phyloP scores from a whole-genome alignment of 2,329 filamentous ascomycete genomes.

The Thelonectria discophora region DNA sequence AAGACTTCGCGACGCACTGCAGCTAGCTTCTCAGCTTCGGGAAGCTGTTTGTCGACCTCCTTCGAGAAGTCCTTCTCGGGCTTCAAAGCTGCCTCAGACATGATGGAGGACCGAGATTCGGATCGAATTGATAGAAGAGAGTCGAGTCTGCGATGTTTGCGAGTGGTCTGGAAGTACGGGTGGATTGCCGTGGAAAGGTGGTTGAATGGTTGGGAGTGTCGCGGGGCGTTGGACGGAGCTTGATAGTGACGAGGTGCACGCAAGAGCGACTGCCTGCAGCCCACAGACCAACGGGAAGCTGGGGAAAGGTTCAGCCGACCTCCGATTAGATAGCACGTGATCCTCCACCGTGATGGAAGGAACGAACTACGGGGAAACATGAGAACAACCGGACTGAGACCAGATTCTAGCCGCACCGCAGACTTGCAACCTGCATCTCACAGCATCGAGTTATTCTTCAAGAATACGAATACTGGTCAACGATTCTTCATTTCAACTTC shows the following conservation, averaged over 20 bases:
- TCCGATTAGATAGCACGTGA: too few relatives aligned
- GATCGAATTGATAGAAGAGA: constrained; percentile 2
- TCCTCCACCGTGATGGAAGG: too few relatives aligned
- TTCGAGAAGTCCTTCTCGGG: constrained; percentile 99
- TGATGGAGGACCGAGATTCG: constrained; percentile 50
- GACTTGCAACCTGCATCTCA: too few relatives aligned
- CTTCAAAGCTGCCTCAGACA: constrained; percentile 87
- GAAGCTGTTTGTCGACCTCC: constrained; percentile 90
- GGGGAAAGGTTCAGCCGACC: constrained; percentile 25
- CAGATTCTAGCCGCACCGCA: too few relatives aligned
- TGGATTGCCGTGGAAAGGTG: constrained; percentile 14
- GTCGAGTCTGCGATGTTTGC: not conserved
- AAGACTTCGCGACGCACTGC: constrained; percentile 67
- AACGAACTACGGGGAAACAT: too few relatives aligned
- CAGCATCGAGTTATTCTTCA: too few relatives aligned
- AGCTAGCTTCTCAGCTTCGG: constrained; percentile 88
- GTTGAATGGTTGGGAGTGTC: constrained; percentile 31
- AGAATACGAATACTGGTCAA: too few relatives aligned
- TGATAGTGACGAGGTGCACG: constrained; percentile 47
- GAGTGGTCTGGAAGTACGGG: too few relatives aligned
- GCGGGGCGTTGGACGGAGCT: constrained; percentile 41
- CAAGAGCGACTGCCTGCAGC: constrained; percentile 47
- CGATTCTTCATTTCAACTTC: too few relatives aligned
- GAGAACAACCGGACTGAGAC: too few relatives aligned
- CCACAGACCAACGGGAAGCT: constrained; percentile 31